Evolutionary conservation across 495 filamentous ascomycete genomes (phyloP).

Genomic region (Aspergillus asperescens): DNA sequence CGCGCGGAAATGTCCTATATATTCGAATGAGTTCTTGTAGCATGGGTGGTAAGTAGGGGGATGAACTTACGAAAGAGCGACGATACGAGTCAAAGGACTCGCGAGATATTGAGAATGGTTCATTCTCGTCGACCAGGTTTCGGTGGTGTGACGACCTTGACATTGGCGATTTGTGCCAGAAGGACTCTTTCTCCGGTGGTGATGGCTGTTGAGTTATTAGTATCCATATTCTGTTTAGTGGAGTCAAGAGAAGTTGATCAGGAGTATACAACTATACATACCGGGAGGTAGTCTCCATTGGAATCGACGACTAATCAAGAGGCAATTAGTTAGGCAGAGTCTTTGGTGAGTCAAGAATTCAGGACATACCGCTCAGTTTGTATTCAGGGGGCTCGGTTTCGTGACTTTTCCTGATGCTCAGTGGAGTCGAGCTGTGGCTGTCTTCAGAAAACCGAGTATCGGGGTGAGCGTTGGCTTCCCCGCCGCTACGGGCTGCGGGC

Average conservation of each 20-base stretch:
- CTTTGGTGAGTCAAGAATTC: not conserved
- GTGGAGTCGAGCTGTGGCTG: slow-evolving; percentile 31
- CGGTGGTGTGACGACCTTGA: slow-evolving; percentile 65
- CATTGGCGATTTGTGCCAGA: slow-evolving; percentile 73
- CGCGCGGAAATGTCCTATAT: slow-evolving; percentile 84
- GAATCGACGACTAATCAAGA: slow-evolving; percentile 78
- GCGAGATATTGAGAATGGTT: slow-evolving; percentile 93
- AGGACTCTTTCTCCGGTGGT: slow-evolving; percentile 75
- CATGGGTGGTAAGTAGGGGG: not conserved
- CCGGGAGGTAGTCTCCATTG: slow-evolving; percentile 92
- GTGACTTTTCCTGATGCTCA: slow-evolving; percentile 56
- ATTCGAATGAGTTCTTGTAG: slow-evolving; percentile 5
- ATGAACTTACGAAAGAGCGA: slow-evolving; percentile 77
- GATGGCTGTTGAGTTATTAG: slow-evolving; percentile 59
- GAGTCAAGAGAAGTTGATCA: too few relatives aligned
- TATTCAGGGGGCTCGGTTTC: slow-evolving; percentile 64
- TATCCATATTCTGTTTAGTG: not conserved
- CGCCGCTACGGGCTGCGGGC: slow-evolving; percentile 42
- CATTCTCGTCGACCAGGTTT: slow-evolving; percentile 69
- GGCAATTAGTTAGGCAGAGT: slow-evolving; percentile 2
- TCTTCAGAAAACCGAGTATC: slow-evolving; percentile 48
- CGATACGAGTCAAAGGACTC: slow-evolving; percentile 98
- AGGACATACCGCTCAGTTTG: slow-evolving; percentile 69
- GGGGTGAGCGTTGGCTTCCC: slow-evolving; percentile 34
- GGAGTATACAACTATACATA: slow-evolving; percentile 30